phyloP scores from a whole-genome alignment of 1,284 basidiomycete species.

The Ceratobasidium theobromae region DNA sequence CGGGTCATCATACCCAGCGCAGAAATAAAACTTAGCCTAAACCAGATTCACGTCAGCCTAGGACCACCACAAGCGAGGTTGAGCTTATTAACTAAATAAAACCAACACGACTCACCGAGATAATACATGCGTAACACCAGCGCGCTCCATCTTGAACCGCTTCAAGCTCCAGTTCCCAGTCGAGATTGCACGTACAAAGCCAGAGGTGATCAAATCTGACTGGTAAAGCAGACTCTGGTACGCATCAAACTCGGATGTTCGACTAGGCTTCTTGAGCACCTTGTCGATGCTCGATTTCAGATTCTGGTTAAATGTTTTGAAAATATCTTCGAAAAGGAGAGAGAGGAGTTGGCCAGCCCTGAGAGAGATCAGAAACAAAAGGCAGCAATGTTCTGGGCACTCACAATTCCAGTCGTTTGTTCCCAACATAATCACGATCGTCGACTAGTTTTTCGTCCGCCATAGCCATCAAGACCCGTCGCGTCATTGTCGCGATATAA shows the following conservation, averaged over 20 bases:
- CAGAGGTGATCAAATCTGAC: constrained; percentile 92
- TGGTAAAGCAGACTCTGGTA: constrained; percentile 93
- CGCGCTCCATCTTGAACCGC: constrained; percentile 99
- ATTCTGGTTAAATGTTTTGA: constrained; percentile 98
- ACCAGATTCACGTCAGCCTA: too few relatives aligned
- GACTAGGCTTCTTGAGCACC: constrained; percentile 93
- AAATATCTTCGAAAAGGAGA: constrained; percentile 95
- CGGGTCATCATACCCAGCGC: constrained; percentile 99
- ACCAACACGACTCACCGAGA: constrained; percentile 41
- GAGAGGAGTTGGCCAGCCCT: constrained; percentile 96
- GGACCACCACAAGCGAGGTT: too few relatives aligned
- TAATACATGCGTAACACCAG: constrained; percentile 97
- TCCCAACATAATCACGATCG: constrained; percentile 98
- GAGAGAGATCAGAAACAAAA: constrained; percentile 21
- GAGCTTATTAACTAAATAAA: background rate
- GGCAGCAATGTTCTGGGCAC: constrained; percentile 42
- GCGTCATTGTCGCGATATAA: constrained; percentile 97
- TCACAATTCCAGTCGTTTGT: constrained; percentile 96
- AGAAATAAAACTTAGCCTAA: constrained; percentile 92
- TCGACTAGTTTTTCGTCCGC: constrained; percentile 97
- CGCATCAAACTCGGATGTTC: constrained; percentile 94
- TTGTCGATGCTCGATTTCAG: constrained; percentile 97
- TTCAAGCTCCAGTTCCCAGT: constrained; percentile 99
- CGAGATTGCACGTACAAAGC: constrained; percentile 96
- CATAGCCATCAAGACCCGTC: constrained; percentile 95